A percentile compares a stretch with the other conserved stretches of the same genome.
phyloP scores from a whole-genome alignment of 2,329 filamentous ascomycete genomes.

The Colletotrichum sp. region DNA sequence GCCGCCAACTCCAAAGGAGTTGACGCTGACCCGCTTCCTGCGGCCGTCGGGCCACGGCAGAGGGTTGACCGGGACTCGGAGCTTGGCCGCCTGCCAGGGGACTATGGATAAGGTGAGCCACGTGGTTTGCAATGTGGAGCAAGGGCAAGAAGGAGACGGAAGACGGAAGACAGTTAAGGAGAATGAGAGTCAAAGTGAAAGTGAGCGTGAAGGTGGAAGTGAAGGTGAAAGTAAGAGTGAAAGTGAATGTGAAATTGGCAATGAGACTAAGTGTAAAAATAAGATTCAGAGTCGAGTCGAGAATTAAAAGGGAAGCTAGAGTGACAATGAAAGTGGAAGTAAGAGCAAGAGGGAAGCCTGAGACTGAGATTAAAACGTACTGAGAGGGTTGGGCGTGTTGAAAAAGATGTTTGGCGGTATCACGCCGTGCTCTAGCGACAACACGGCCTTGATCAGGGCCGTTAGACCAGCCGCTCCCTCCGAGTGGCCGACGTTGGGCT shows the following conservation, averaged over 20 bases:
- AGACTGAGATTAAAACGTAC: neutral
- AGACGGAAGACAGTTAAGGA: too few relatives aligned
- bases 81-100: conserved; percentile 15
- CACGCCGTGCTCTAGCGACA: conserved; percentile 40
- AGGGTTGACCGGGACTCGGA: conserved; percentile 31
- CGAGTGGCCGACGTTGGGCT: conserved; percentile 46
- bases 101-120: neutral
- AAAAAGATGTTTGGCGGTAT: conserved; percentile 48
- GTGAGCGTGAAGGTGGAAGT: neutral
- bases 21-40: conserved; percentile 30
- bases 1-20: conserved; percentile 37
- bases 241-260: neutral
- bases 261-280: neutral
- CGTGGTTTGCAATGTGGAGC: neutral
- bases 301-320: neutral
- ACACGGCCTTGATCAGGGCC: conserved; percentile 44
- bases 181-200: neutral
- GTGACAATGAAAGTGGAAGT: neutral
- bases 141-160: too few relatives aligned
- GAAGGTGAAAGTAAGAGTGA: neutral
- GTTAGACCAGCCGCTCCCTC: conserved; percentile 48
- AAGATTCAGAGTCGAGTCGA: neutral
- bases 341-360: neutral
- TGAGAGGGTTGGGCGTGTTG: conserved; percentile 28
- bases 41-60: conserved; percentile 32